A percentile compares a stretch with the other conserved stretches of the same genome.
phyloP scores from a whole-genome alignment of 140 eudicot species.

The Anethum foeniculum region DNA sequence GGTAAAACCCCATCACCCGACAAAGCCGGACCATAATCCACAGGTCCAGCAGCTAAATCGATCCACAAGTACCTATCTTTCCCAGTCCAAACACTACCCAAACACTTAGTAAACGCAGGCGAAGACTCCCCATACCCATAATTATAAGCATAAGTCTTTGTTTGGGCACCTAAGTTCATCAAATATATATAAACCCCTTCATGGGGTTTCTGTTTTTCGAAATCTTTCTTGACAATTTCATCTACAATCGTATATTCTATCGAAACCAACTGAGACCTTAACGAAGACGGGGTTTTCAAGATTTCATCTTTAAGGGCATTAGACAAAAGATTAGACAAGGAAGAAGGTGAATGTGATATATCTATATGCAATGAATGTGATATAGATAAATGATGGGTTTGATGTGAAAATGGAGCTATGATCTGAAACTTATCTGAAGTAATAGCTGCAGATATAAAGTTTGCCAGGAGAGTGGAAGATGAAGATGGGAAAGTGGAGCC shows the following conservation, averaged over 20 bases:
- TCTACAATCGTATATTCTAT: slow-evolving; percentile 39
- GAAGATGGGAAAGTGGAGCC: slow-evolving; percentile 63
- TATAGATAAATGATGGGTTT: slow-evolving; percentile 48
- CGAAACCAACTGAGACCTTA: slow-evolving; percentile 50
- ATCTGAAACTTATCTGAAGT: slow-evolving; percentile 74
- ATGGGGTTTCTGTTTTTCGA: slow-evolving; percentile 34
- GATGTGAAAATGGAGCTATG: slow-evolving; percentile 42
- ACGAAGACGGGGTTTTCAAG: slow-evolving; percentile 34
- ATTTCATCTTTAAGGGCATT: slow-evolving; percentile 33
- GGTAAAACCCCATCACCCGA: slow-evolving; percentile 93
- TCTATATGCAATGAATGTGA: slow-evolving; percentile 49
- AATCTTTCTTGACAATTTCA: slow-evolving; percentile 36
- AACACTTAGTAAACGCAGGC: slow-evolving; percentile 54
- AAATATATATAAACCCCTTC: slow-evolving; percentile 46
- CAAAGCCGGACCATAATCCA: slow-evolving; percentile 87
- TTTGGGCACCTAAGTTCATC: slow-evolving; percentile 51
- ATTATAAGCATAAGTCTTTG: slow-evolving; percentile 64
- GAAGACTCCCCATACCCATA: slow-evolving; percentile 60
- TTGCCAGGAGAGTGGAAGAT: slow-evolving; percentile 38
- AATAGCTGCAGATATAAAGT: slow-evolving; percentile 61
- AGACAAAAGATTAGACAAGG: slow-evolving; percentile 36
- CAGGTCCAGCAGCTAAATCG: slow-evolving; percentile 95
- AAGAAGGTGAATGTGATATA: slow-evolving; percentile 38
- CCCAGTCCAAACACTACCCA: slow-evolving; percentile 72
- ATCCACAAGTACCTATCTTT: slow-evolving; percentile 73